Conservation (phyloP, 345 rosid species). For the Capsella bursapastoris region DNA sequence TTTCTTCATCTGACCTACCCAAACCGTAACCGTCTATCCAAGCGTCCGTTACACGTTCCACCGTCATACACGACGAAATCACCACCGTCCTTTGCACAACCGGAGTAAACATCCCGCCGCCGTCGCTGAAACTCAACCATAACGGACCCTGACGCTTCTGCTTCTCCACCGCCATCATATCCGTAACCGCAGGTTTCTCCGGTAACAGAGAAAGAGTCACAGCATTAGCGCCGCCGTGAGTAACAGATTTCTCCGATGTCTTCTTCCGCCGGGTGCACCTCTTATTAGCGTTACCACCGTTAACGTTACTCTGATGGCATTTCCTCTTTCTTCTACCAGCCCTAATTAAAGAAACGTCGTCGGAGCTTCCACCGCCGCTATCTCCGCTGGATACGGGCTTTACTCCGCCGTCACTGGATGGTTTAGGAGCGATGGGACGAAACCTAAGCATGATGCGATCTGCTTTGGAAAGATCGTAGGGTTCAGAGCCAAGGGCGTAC, state of each 20-base stretch:
- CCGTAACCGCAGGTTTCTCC: conserved; percentile 53
- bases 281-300: conserved; percentile 23
- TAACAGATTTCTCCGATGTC: conserved; percentile 26
- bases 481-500: conserved; percentile 43
- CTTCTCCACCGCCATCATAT: conserved; percentile 29
- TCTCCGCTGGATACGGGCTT: conserved; percentile 18
- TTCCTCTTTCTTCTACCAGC: conserved; percentile 50
- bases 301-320: conserved; percentile 33
- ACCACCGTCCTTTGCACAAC: conserved; percentile 34
- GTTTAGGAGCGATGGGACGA: conserved; percentile 81
- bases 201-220: conserved; percentile 72
- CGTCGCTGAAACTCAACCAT: conserved; percentile 56
- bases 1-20: conserved; percentile 67
- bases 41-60: conserved; percentile 75
- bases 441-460: conserved; percentile 69
- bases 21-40: conserved; percentile 59
- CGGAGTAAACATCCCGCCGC: conserved; percentile 16
- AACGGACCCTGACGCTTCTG: conserved; percentile 37
- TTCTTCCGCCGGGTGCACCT: conserved; percentile 48
- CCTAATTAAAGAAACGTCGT: conserved; percentile 38
- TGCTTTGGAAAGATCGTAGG: conserved; percentile 59
- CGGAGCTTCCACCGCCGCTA: conserved; percentile 30
- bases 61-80: conserved; percentile 61
- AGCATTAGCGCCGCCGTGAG: not conserved
- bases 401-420: conserved; percentile 30